phyloP scores from a whole-genome alignment of 257 asterid genomes.

The Scutellaria baicalensis region DNA sequence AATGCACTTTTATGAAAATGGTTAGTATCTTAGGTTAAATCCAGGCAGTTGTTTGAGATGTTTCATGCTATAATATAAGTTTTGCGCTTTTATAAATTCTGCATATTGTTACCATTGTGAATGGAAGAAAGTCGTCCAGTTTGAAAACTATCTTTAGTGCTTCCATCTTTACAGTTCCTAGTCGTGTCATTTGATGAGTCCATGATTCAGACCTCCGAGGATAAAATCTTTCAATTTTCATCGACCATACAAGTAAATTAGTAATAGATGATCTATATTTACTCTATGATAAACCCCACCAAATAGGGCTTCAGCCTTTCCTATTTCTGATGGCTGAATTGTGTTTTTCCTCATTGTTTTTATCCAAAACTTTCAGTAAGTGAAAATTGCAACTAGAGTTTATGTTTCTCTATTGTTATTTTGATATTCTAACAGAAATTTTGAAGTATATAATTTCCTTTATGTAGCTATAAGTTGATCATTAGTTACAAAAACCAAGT shows the following conservation, averaged over 20 bases:
- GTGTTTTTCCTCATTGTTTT: neutral
- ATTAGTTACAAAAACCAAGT: too few relatives aligned
- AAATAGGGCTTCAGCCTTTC: neutral
- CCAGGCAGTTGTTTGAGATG: neutral
- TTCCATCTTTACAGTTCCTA: neutral
- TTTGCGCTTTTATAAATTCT: neutral
- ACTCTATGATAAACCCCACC: neutral
- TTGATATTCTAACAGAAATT: neutral
- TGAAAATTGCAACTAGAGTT: neutral
- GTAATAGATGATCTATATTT: neutral
- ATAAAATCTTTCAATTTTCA: neutral
- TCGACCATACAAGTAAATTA: neutral
- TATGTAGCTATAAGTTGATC: neutral
- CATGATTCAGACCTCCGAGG: neutral
- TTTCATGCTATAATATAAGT: neutral
- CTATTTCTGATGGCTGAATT: neutral
- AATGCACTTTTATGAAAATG: neutral
- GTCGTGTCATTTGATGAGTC: neutral
- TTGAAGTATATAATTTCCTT: neutral
- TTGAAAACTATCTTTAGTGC: neutral
- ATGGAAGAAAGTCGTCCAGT: neutral
- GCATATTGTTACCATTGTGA: neutral
- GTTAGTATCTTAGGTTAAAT: neutral
- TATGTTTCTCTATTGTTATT: neutral
- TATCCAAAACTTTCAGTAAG: neutral